These are phyloP conservation scores for Neurospora sp. DNA, from an alignment of 495 filamentous ascomycete species.

Conservation along the genomic window DNA sequence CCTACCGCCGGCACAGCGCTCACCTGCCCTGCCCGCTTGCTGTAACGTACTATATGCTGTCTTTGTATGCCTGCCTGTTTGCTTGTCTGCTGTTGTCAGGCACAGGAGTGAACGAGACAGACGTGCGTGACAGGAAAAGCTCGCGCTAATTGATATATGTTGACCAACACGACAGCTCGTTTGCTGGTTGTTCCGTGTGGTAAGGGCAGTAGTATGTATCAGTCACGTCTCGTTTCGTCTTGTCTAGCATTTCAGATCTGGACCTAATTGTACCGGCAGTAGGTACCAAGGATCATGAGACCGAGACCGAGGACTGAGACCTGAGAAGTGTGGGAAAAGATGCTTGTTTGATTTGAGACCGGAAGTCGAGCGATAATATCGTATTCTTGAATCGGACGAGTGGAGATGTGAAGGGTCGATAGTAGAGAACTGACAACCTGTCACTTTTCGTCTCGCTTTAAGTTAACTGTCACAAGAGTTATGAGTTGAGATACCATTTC, in stretches of 20 bases:
- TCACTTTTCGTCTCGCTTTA: background rate
- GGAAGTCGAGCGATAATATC: background rate
- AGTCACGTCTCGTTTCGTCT: background rate
- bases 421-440: background rate
- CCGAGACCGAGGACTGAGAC: background rate
- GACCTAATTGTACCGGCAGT: background rate
- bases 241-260: background rate
- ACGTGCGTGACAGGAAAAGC: background rate
- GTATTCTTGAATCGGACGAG: background rate
- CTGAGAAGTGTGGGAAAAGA: background rate
- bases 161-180: background rate
- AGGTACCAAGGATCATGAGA: background rate
- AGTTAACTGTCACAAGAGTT: background rate
- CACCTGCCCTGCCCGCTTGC: background rate
- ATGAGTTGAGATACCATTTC: background rate
- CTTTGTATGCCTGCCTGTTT: background rate
- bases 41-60: background rate
- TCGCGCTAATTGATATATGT: background rate
- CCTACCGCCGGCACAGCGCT: background rate
- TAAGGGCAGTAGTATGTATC: background rate
- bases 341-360: background rate
- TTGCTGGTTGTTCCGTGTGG: background rate
- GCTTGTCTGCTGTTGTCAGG: background rate
- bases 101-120: background rate
- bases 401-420: background rate